Conservation (phyloP, 164 flowering plant species). For the Sextonia rubra region DNA sequence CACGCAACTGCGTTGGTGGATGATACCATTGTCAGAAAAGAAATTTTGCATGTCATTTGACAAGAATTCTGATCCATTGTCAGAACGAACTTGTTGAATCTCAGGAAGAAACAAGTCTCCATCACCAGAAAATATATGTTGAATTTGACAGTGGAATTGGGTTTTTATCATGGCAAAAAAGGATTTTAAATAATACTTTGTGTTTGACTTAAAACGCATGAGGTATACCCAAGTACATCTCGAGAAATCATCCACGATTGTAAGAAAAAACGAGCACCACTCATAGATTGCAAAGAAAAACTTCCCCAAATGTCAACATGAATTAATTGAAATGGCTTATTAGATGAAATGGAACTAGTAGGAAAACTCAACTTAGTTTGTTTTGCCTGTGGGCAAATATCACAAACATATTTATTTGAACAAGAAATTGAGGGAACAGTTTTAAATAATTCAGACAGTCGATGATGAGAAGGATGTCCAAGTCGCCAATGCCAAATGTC, state of each 20-base stretch:
- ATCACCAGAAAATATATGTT: background rate
- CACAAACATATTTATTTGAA: constrained; percentile 1
- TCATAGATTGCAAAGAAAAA: background rate
- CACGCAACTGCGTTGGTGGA: background rate
- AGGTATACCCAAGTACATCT: background rate
- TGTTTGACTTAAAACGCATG: background rate
- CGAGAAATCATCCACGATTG: background rate
- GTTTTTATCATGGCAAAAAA: background rate
- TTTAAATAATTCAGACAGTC: background rate
- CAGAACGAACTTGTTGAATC: background rate
- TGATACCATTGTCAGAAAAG: background rate
- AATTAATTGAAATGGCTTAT: background rate
- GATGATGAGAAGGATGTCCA: background rate
- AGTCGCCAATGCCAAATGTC: constrained; percentile 3
- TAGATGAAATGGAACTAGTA: background rate
- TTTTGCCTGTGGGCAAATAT: background rate
- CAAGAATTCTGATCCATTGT: background rate
- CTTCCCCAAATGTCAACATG: background rate
- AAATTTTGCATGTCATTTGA: background rate
- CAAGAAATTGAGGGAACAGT: background rate
- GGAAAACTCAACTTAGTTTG: background rate
- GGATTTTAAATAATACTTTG: background rate
- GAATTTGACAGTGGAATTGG: background rate
- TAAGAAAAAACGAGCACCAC: background rate
- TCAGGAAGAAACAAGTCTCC: background rate